Evolutionary conservation across 371 early-diverging fungal species (phyloP).

Genomic region (Coemansia sp.): DNA sequence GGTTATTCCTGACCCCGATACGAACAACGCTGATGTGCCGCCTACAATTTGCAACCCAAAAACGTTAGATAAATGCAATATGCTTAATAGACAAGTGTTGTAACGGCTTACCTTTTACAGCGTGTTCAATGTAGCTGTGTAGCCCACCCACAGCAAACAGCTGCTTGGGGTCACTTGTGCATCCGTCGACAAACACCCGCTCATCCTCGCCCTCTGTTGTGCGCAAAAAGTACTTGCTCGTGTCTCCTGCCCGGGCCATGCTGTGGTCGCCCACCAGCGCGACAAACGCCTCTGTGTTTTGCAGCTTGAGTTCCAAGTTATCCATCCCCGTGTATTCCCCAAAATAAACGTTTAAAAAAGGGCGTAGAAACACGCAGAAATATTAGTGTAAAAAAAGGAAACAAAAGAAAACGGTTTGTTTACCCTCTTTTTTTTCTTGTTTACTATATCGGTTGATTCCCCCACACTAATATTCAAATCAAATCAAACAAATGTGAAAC

Average conservation of each 20-base stretch:
- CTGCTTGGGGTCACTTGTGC: slow-evolving; percentile 25
- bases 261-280: slow-evolving; percentile 36
- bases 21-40: slow-evolving; percentile 46
- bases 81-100: too few species aligned
- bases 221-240: slow-evolving; percentile 44
- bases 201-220: slow-evolving; percentile 2
- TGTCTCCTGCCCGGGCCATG: slow-evolving; percentile 39
- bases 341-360: too few species aligned
- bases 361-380: too few species aligned
- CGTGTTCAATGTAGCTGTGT: slow-evolving; percentile 38
- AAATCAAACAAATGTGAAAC: not conserved
- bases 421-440: too few species aligned
- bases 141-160: slow-evolving; percentile 21
- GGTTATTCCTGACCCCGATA: slow-evolving; percentile 42
- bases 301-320: slow-evolving; percentile 24
- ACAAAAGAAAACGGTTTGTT: too few species aligned
- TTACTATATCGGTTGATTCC: too few species aligned
- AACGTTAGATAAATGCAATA: not conserved
- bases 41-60: slow-evolving; percentile 10
- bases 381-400: too few species aligned
- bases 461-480: not conserved
- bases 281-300: slow-evolving; percentile 44
- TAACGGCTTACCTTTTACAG: slow-evolving; percentile 27
- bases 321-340: slow-evolving; percentile 10
- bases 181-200: slow-evolving; percentile 47